phyloP scores from a whole-genome alignment of 2,329 filamentous ascomycete species.

The Penicillium concentricum region DNA sequence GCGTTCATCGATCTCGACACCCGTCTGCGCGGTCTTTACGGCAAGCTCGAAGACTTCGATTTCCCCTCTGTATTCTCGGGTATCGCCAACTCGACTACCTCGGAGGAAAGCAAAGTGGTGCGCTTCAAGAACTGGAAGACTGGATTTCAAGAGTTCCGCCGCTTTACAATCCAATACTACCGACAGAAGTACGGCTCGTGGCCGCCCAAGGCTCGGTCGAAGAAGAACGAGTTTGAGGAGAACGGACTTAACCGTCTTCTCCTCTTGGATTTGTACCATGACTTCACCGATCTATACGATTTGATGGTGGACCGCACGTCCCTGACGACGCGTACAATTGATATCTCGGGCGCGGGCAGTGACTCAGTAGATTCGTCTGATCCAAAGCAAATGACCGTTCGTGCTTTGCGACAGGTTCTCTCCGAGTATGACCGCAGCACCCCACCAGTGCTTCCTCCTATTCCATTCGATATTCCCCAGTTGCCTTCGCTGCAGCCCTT shows the following conservation, averaged over 20 bases:
- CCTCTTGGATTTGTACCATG: slow-evolving; percentile 76
- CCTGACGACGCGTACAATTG: slow-evolving; percentile 74
- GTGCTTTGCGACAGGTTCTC: slow-evolving; percentile 74
- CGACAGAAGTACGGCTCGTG: slow-evolving; percentile 68
- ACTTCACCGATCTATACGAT: slow-evolving; percentile 85
- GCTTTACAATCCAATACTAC: slow-evolving; percentile 70
- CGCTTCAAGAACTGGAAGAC: slow-evolving; percentile 82
- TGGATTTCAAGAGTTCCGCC: slow-evolving; percentile 71
- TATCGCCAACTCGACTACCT: slow-evolving; percentile 77
- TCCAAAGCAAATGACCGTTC: slow-evolving; percentile 58
- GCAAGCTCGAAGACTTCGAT: slow-evolving; percentile 80
- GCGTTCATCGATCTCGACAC: slow-evolving; percentile 76
- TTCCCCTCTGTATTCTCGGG: slow-evolving; percentile 89
- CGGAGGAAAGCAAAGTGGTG: slow-evolving; percentile 71
- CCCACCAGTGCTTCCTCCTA: slow-evolving; percentile 83
- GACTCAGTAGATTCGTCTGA: slow-evolving; percentile 40
- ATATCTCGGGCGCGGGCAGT: slow-evolving; percentile 59
- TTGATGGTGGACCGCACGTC: slow-evolving; percentile 76
- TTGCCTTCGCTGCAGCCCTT: slow-evolving; percentile 69
- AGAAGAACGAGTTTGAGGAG: slow-evolving; percentile 86
- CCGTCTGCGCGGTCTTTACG: slow-evolving; percentile 67
- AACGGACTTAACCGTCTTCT: slow-evolving; percentile 83
- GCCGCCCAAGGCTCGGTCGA: slow-evolving; percentile 88
- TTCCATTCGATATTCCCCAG: slow-evolving; percentile 84
- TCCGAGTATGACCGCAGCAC: slow-evolving; percentile 86